Base-by-base conservation (phyloP, 2,329 filamentous ascomycete species). In the Aspergillus amoenus region DNA sequence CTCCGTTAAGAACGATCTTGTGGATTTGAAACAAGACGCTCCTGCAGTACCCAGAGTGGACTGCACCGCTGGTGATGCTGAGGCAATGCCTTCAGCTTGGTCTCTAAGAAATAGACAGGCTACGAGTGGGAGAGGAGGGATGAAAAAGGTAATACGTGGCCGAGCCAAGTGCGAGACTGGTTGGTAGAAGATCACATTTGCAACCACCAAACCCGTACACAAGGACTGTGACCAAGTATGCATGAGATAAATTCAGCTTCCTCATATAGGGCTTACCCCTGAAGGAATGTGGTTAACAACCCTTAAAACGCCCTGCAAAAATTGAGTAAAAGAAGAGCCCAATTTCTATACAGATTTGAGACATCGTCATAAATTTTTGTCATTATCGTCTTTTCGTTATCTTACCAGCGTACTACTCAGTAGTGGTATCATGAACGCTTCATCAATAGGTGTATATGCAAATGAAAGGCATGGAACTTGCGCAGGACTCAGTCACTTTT, bases 1-100 rank as follows among this genome's bases (percentile, higher is more conserved):
- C 85, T 91, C 88, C 88, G 88, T 91, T 90, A 88, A 88, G 87
- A 81, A 78, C 81, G 83, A 80, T 78, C 82, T 84, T 84, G 88
- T 79, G 82, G 59, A 64, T 37, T 47, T 43, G 24, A 51, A 59
- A 80, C 86, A 84, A 81, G 77, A 78, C 83, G 85, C 79, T 82
- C 88, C 83, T 88, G 88, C 88, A 83, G 81, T 82, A 88, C 84
- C 81, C 83, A 82, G 77, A 81, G 85, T 85, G 74, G 71, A 71
- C 82, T 86, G 87, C 88, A 89, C 86, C 88, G 84, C 80, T 89
- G 88, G 88, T 77, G 72, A 62, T 15, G 45, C 40, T 18, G 37
- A 53, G 45, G 40, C 54, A 39, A 34, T 47, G 48, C 27, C 49
- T 43, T 39, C 52, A 45, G 37, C 56, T 55, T 44, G 46, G 43